Conservation (phyloP, 1,284 basidiomycete species). For the Moesziomyces parantarcticus region DNA sequence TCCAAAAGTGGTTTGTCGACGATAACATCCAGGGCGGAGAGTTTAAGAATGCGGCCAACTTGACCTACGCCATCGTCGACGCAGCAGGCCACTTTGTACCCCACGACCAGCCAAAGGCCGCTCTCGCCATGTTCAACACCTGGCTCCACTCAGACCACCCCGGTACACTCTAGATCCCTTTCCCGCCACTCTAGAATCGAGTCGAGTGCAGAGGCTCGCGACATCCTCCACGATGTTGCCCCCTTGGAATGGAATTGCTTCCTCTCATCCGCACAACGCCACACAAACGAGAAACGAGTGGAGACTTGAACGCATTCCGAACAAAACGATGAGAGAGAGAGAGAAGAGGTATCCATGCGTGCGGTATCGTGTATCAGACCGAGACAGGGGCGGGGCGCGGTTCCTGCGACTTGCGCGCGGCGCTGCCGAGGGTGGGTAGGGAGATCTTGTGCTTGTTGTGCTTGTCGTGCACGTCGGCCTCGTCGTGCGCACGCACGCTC, state of each 20-base stretch:
- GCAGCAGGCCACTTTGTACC: constrained; percentile 66
- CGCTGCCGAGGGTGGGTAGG: constrained; percentile 19
- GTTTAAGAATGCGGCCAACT: constrained; percentile 41
- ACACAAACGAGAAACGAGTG: too few relatives aligned
- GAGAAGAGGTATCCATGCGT: neutral
- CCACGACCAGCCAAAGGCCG: constrained; percentile 56
- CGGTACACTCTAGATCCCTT: constrained; percentile 12
- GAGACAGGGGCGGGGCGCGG: constrained; percentile 4
- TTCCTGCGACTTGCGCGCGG: constrained; percentile 10
- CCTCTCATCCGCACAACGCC: too few relatives aligned
- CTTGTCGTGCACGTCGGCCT: constrained; percentile 23
- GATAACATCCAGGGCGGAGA: constrained; percentile 40
- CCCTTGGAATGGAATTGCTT: too few relatives aligned
- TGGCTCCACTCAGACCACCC: constrained; percentile 55
- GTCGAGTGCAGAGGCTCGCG: too few relatives aligned
- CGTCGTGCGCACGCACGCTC: constrained; percentile 12
- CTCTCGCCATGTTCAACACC: constrained; percentile 56
- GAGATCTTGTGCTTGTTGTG: constrained; percentile 29
- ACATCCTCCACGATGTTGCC: too few relatives aligned
- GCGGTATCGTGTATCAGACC: neutral
- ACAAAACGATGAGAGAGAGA: neutral
- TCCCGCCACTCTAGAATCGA: neutral
- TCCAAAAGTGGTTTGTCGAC: constrained; percentile 52
- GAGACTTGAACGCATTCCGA: neutral
- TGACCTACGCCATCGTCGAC: constrained; percentile 61